A percentile compares a stretch with the other conserved stretches of the same genome.
Evolutionary conservation across 805 yeast species (phyloP).

Genomic region (Cyberlindnera mississippiensis): DNA sequence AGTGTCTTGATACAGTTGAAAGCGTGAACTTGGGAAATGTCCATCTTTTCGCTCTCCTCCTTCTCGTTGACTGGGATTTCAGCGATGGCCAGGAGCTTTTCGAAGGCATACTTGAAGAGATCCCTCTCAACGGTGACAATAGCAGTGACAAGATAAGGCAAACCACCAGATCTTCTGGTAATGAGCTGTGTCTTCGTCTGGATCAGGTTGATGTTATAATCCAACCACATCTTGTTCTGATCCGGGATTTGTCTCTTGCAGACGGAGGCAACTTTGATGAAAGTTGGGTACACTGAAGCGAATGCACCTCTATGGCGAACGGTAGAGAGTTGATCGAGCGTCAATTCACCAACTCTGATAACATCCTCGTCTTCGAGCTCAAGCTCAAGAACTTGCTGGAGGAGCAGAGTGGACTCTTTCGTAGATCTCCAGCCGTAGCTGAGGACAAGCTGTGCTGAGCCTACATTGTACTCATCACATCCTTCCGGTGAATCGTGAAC

Average conservation of each 20-base stretch:
- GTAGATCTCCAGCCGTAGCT: slow-evolving; percentile 82
- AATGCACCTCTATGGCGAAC: slow-evolving; percentile 92
- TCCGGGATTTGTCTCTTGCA: slow-evolving; percentile 39
- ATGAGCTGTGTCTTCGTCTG: slow-evolving; percentile 61
- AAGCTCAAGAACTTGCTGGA: slow-evolving; percentile 41
- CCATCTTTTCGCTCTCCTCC: slow-evolving; percentile 52
- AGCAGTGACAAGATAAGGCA: slow-evolving; percentile 77
- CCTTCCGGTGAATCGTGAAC: slow-evolving; percentile 74
- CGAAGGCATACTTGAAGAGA: slow-evolving; percentile 48
- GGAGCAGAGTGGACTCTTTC: slow-evolving; percentile 63
- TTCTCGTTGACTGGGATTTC: slow-evolving; percentile 40
- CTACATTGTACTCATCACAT: slow-evolving; percentile 40
- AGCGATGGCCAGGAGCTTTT: slow-evolving; percentile 52
- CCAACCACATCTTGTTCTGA: slow-evolving; percentile 56
- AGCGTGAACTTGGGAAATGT: slow-evolving; percentile 91
- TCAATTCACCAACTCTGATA: slow-evolving; percentile 42
- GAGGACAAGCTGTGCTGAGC: slow-evolving; percentile 43
- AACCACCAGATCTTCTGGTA: slow-evolving; percentile 89
- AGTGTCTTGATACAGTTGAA: slow-evolving; percentile 77
- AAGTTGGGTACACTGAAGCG: slow-evolving; percentile 81
- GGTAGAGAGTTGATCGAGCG: slow-evolving; percentile 63
- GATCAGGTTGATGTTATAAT: slow-evolving; percentile 48
- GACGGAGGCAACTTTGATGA: slow-evolving; percentile 58
- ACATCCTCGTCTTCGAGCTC: slow-evolving; percentile 25
- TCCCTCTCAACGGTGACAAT: slow-evolving; percentile 46